Base-by-base conservation (phyloP, 139 green algal species). In the Chlorokybus atmophyticus region DNA sequence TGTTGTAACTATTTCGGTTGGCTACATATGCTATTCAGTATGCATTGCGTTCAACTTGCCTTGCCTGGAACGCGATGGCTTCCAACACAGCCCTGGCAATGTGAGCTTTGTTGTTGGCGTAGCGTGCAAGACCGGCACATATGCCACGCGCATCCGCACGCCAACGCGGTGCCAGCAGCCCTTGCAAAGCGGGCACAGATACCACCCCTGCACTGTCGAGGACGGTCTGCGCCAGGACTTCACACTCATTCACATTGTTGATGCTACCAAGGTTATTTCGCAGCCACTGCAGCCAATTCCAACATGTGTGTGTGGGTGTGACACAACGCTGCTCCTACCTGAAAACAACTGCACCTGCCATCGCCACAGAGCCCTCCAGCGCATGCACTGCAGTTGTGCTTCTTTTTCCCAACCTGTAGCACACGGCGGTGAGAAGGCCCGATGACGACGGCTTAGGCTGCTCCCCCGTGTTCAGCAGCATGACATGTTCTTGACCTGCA, bases 171-270 rank as follows among this genome's bases (percentile, higher is more conserved):
- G 91, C 91, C 68, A 96, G 76, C 54, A 97, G 74, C 1, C 89
- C 88, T 29, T 54, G 74, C 62, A 98, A 95, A 0, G 91, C 91
- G 0, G 91, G 91, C 30, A 98, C 91, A 75, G 95, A 94, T 66
- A 88, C 92, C 29, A 96, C 85, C 7, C 86, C 90, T 19, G 67
- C 84, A 8, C 73, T 81, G 66, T 83, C 55, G 25, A 23, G 28
- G 29, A 78, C 70, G 0, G 40, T 66, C 17, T 3, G 44, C 2
- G 83, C 79, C 2, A 85, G 40, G 4, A 28, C 32, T 60, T 86
- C 83, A 29, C 77, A 69, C 23, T 93, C 80, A 7, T 32, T 54
- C 2, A 75, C 60, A 25, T 31, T 69, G 42, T 40, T 7, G 32
- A 93, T 83, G 26, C 95, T 64, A 8, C 77, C 71, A 52, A 98